phyloP scores from a whole-genome alignment of 2,329 filamentous ascomycete genomes.

The Aureobasidium sp. region DNA sequence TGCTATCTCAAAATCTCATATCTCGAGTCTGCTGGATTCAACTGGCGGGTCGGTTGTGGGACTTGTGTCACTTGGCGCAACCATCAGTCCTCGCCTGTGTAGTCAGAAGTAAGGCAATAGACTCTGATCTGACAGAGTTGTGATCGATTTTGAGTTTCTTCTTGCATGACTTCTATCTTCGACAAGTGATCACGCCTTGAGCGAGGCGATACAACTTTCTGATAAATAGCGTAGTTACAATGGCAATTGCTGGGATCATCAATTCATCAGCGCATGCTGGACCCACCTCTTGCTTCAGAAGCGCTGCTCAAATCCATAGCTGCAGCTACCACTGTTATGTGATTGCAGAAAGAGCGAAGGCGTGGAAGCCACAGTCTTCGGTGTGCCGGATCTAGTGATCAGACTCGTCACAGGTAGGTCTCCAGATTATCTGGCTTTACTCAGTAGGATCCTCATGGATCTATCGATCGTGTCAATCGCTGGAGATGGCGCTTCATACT shows the following conservation, averaged over 20 bases:
- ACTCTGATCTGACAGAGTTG: background rate
- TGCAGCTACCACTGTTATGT: background rate
- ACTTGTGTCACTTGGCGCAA: background rate
- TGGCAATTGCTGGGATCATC: background rate
- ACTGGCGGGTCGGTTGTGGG: background rate
- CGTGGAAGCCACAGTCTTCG: background rate
- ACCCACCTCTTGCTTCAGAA: too few relatives aligned
- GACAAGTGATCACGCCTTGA: background rate
- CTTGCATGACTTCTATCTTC: background rate
- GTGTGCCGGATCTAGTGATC: too few relatives aligned
- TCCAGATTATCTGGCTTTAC: too few relatives aligned
- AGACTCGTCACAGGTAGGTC: too few relatives aligned
- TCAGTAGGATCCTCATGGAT: too few relatives aligned
- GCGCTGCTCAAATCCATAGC: too few relatives aligned
- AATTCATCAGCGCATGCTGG: background rate
- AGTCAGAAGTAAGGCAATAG: background rate
- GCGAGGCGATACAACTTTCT: too few relatives aligned
- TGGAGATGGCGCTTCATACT: background rate
- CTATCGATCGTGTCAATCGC: background rate
- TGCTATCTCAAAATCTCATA: background rate
- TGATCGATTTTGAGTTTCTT: background rate
- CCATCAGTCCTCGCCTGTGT: background rate
- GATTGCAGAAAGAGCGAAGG: background rate
- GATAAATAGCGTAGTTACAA: too few relatives aligned
- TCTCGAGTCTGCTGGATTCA: background rate